phyloP scores from a whole-genome alignment of 441 rosid genomes.

The Eutrema salsugineum region DNA sequence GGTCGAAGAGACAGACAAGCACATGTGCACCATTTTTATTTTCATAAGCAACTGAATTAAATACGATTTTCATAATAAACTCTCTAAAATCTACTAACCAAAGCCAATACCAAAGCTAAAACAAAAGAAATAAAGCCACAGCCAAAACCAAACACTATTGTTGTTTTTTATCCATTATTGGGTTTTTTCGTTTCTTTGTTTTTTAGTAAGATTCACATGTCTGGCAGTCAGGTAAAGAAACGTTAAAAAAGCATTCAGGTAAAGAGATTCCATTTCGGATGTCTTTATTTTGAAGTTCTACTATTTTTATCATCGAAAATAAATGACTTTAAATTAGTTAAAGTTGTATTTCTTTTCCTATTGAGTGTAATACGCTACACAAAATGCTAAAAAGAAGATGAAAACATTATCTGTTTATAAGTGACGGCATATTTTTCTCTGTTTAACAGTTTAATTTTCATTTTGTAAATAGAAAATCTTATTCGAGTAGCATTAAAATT shows the following conservation, averaged over 20 bases:
- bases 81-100: background rate
- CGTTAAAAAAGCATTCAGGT: background rate
- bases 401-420: background rate
- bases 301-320: background rate
- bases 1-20: slow-evolving; percentile 14
- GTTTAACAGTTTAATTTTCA: background rate
- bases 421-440: background rate
- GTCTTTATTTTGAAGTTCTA: background rate
- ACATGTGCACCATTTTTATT: slow-evolving; percentile 23
- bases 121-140: background rate
- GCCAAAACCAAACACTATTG: background rate
- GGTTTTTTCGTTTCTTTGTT: background rate
- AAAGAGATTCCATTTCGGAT: slow-evolving; percentile 17
- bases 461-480: too few species aligned
- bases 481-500: too few species aligned
- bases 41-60: background rate
- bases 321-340: background rate
- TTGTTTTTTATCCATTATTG: background rate
- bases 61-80: too few species aligned
- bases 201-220: slow-evolving; percentile 17
- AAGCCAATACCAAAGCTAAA: background rate
- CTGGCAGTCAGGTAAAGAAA: background rate
- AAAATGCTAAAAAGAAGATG: background rate
- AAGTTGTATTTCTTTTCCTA: background rate
- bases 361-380: background rate